phyloP scores from a whole-genome alignment of 108 stramenopile genomes.

The Hondaea fermentalgiana region DNA sequence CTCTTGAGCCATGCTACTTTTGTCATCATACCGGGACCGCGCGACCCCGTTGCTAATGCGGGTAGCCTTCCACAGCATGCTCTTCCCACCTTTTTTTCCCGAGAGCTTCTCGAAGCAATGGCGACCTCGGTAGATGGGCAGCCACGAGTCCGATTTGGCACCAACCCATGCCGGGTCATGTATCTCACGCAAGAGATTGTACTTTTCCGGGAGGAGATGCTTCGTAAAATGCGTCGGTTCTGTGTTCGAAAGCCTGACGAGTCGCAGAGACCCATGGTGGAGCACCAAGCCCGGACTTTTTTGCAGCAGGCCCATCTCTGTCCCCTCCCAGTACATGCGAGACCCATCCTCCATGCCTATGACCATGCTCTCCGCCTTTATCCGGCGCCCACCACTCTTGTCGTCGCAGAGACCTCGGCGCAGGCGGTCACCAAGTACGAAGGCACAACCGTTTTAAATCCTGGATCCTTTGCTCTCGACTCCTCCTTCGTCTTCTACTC shows the following conservation, averaged over 20 bases:
- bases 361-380: constrained; percentile 80
- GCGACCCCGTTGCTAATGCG: constrained; percentile 49
- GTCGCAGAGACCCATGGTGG: constrained; percentile 23
- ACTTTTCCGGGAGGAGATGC: constrained; percentile 74
- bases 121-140: constrained; percentile 32
- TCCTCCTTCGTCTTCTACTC: not conserved
- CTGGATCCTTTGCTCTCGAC: not conserved
- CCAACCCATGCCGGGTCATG: constrained; percentile 75
- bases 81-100: constrained; percentile 53
- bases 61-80: constrained; percentile 56
- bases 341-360: constrained; percentile 79
- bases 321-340: constrained; percentile 56
- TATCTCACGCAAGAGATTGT: constrained; percentile 78
- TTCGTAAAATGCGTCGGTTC: constrained; percentile 65
- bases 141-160: constrained; percentile 35
- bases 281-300: constrained; percentile 68
- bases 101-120: constrained; percentile 30
- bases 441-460: not conserved
- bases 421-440: not conserved
- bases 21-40: constrained; percentile 78
- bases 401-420: constrained; percentile 46
- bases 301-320: constrained; percentile 81
- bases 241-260: constrained; percentile 52
- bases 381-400: constrained; percentile 75
- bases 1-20: constrained; percentile 60